Evolutionary conservation across 768 basidiomycete species (phyloP).

Genomic region (Psilocybe cyanescens): DNA sequence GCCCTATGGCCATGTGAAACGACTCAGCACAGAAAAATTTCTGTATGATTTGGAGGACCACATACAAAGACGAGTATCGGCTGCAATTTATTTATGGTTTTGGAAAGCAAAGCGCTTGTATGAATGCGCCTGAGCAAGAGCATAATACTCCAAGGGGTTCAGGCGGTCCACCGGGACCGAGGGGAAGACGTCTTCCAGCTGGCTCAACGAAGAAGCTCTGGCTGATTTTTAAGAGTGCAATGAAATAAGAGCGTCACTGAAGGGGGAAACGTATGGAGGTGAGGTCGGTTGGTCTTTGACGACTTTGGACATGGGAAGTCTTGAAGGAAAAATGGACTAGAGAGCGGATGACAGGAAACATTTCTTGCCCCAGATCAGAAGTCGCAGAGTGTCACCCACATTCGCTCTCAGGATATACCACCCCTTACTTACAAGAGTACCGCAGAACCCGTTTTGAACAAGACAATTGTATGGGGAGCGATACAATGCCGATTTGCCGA

Average conservation of each 20-base stretch:
- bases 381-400: slow-evolving; percentile 29
- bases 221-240: slow-evolving; percentile 37
- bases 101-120: slow-evolving; percentile 35
- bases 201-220: slow-evolving; percentile 38
- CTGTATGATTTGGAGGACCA: slow-evolving; percentile 39
- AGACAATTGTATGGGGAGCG: slow-evolving; percentile 42
- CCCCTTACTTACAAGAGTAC: background rate
- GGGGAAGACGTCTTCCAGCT: slow-evolving; percentile 35
- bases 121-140: slow-evolving; percentile 31
- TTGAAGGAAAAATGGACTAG: slow-evolving; percentile 29
- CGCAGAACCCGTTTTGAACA: slow-evolving; percentile 36
- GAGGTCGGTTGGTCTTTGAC: slow-evolving; percentile 32
- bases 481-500: slow-evolving; percentile 35
- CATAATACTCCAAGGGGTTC: slow-evolving; percentile 3
- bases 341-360: slow-evolving; percentile 36
- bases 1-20: background rate
- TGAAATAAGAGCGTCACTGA: slow-evolving; percentile 29
- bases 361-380: slow-evolving; percentile 37
- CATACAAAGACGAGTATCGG: slow-evolving; percentile 32
- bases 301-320: slow-evolving; percentile 40
- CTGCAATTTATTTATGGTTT: slow-evolving; percentile 39
- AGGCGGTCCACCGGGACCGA: slow-evolving; percentile 31
- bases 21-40: slow-evolving; percentile 32
- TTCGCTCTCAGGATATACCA: slow-evolving; percentile 19
- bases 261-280: slow-evolving; percentile 26